Base-by-base conservation (phyloP, 352 stramenopile species). In the Globisporangium canariense region DNA sequence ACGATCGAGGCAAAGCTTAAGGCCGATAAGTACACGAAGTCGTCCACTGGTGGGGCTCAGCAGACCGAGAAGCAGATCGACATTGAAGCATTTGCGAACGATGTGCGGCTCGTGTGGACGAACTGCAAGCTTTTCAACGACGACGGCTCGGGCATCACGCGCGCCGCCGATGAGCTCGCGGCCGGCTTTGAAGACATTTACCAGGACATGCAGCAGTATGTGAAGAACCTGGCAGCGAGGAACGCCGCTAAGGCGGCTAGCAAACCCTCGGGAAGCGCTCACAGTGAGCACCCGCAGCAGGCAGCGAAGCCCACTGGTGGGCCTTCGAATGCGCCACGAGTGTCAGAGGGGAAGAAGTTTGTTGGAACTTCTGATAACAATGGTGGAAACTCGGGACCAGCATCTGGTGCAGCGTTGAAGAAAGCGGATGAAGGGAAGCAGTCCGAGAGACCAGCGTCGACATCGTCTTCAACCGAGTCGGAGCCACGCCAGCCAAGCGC, bases 61-160 rank as follows among this genome's bases (percentile, higher is more conserved):
- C 53, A 46, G 3, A 63, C 60, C 20, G 77, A 73, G 0, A 86
- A 86, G 62, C 67, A 60, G 18, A 34, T 80, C n/a, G 73, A 91
- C 67, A 61, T 76, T 0, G 70, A 74, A 22, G 73, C 73, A 30
- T 91, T 94, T 62, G 81, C 83, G 1, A 70, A 89, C 32, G 86
- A 94, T 54, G 74, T 94, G 62, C 83, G 80, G n/a, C 76, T 91
- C 3, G 84, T 94, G 46, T 94, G 86, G 86, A 67, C 75, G 14
- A 94, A 94, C 64, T 94, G 86, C 76, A 89, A 89, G 62, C 65
- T 89, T 16, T 94, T 92, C 53, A 94, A 94, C 64, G 86, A 94
- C 53, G 83, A 93, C 34, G 83, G 80, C 32, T 94, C 86, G 4
- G 86, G 86, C 3, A 92, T 94, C 46, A 81, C 78, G 0, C 83